A percentile compares a stretch with the other conserved stretches of the same genome.
Conservation (phyloP, 1,139 yeast species). For the Yamadazyma diospyri region DNA sequence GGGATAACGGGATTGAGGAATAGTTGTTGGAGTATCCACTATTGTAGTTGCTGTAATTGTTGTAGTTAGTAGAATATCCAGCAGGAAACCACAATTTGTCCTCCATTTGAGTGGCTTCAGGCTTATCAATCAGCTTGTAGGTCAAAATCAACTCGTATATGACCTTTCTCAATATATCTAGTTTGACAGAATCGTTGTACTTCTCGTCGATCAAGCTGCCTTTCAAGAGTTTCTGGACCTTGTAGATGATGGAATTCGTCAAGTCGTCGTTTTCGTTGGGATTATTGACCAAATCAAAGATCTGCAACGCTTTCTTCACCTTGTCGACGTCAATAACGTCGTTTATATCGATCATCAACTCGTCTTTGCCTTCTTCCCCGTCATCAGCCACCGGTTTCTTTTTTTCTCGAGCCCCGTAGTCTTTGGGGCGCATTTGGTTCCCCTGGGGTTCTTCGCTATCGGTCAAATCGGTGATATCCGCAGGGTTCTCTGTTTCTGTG, state of each 20-base stretch:
- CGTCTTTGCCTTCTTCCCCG: constrained; percentile 2
- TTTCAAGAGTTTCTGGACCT: constrained; percentile 5
- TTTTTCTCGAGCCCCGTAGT: not conserved
- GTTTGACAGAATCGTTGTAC: constrained; percentile 4
- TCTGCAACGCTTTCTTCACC: constrained; percentile 4
- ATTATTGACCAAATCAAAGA: constrained; percentile 4
- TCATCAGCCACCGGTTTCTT: constrained; percentile 1
- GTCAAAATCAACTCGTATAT: constrained; percentile 5
- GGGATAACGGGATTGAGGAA: constrained; percentile 30
- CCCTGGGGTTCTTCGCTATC: not conserved
- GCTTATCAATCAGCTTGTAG: constrained; percentile 5
- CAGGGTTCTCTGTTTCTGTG: constrained; percentile 1
- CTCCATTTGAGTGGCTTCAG: constrained; percentile 2
- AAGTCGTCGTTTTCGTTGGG: constrained; percentile 5
- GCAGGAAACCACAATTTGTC: constrained; percentile 8
- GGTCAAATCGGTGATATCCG: constrained; percentile 1
- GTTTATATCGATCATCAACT: constrained; percentile 3
- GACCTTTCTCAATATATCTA: constrained; percentile 5
- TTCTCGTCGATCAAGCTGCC: constrained; percentile 2
- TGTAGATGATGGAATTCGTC: constrained; percentile 1
- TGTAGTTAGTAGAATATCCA: constrained; percentile 2
- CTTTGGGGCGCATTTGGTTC: not conserved
- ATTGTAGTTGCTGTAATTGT: not conserved
- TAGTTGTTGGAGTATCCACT: constrained; percentile 5
- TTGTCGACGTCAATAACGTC: constrained; percentile 7